phyloP scores from a whole-genome alignment of 306 rosid species.

The Carpinus fangiana region DNA sequence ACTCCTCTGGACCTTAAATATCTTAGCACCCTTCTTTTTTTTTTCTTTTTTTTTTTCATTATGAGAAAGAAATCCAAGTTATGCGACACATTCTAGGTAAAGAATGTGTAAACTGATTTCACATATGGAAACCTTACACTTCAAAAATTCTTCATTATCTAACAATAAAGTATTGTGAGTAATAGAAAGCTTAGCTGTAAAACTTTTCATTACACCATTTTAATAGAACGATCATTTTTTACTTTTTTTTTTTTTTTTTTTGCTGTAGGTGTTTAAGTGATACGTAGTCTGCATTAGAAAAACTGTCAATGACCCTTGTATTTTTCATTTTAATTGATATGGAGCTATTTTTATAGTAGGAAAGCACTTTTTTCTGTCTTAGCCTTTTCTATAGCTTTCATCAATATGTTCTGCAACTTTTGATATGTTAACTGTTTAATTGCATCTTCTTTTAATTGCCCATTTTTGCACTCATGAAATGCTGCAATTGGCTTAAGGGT shows the following conservation, averaged over 20 bases:
- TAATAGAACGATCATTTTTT: neutral
- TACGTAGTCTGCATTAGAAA: neutral
- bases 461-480: neutral
- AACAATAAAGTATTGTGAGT: neutral
- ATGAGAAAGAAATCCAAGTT: neutral
- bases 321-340: neutral
- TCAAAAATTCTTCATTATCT: neutral
- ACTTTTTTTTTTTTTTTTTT: neutral
- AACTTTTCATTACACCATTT: neutral
- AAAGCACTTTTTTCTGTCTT: neutral
- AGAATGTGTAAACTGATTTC: neutral
- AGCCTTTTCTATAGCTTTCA: neutral
- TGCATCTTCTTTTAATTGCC: neutral
- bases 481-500: conserved; percentile 25
- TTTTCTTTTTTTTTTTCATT: neutral
- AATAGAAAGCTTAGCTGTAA: neutral
- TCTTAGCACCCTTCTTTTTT: neutral
- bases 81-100: neutral
- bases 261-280: neutral
- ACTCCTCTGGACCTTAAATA: neutral
- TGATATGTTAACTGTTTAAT: neutral
- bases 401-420: neutral
- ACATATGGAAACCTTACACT: neutral
- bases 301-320: neutral
- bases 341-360: neutral